Evolutionary conservation across 345 rosid species (phyloP).

Genomic region (Citrus maxima): DNA sequence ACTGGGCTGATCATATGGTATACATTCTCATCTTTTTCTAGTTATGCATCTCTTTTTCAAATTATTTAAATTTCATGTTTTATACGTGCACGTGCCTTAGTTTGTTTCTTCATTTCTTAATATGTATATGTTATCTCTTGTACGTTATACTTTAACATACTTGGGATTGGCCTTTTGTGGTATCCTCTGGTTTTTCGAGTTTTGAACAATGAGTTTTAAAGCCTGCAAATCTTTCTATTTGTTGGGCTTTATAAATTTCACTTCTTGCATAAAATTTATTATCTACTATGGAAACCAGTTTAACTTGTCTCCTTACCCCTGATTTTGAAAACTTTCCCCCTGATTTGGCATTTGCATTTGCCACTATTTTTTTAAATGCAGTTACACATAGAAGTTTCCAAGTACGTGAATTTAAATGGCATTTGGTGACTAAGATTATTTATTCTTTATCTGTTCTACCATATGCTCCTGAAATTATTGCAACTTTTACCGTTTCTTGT

Average conservation of each 20-base stretch:
- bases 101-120: background rate
- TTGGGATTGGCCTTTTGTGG: background rate
- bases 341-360: background rate
- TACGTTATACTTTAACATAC: background rate
- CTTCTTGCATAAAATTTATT: background rate
- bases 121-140: background rate
- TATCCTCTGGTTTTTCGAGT: background rate
- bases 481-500: background rate
- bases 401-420: background rate
- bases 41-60: background rate
- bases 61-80: conserved; percentile 4
- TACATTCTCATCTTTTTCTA: conserved; percentile 14
- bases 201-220: background rate
- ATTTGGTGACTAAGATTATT: background rate
- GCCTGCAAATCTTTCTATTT: background rate
- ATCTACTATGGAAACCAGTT: too few species aligned
- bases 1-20: conserved; percentile 85
- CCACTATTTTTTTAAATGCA: too few species aligned
- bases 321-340: background rate
- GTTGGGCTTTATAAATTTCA: background rate
- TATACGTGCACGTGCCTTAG: background rate
- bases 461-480: background rate
- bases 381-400: background rate
- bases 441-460: background rate
- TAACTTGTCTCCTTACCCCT: background rate